These are phyloP conservation scores for Botryotinia narcissicola DNA, from an alignment of 2,329 filamentous ascomycete genomes.

Conservation along the genomic window DNA sequence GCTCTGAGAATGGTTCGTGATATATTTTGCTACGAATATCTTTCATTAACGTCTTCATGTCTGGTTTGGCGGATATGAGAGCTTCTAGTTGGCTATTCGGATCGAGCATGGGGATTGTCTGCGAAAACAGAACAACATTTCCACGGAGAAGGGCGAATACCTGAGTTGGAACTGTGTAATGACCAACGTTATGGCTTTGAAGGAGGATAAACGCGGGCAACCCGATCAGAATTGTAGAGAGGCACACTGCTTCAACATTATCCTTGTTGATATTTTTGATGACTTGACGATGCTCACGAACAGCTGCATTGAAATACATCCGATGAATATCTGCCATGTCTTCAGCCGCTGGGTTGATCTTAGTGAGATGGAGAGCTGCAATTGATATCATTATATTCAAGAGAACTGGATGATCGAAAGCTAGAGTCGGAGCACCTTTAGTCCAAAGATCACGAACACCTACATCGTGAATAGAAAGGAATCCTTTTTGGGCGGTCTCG, in stretches of 20 bases:
- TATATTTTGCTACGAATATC: background rate
- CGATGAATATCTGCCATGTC: background rate
- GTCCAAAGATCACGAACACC: background rate
- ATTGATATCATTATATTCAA: background rate
- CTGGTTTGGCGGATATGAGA: background rate
- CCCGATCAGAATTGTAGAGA: background rate
- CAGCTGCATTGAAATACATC: background rate
- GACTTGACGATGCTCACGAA: background rate
- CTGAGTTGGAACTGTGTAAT: background rate
- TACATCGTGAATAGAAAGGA: background rate
- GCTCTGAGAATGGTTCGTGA: background rate
- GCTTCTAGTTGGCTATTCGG: background rate
- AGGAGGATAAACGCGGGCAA: background rate
- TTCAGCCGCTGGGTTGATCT: background rate
- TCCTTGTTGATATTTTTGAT: background rate
- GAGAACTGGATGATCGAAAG: background rate
- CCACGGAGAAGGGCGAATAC: background rate
- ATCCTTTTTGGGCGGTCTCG: background rate
- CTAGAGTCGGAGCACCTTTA: background rate
- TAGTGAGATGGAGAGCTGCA: background rate
- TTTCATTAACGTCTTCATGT: background rate
- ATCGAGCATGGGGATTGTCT: background rate
- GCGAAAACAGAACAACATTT: background rate
- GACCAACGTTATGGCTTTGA: background rate
- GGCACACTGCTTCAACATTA: background rate